Evolutionary conservation across 2,329 filamentous ascomycete species (phyloP), one percentile per base, ranked within the genome.

Genomic region (Fusarium bulbicola): DNA sequence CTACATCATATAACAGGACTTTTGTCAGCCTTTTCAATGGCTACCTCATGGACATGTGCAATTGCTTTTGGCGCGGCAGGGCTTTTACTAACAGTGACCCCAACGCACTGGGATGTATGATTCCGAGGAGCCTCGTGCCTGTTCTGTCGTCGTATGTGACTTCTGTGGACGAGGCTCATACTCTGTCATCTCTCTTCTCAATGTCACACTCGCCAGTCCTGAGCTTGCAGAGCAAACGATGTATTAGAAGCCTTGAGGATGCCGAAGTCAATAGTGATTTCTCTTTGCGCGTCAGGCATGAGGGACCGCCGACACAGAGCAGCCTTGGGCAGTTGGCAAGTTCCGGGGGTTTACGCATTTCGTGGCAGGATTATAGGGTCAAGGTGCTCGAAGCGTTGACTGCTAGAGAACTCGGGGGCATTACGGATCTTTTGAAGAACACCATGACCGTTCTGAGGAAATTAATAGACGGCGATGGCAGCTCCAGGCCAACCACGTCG

Each of bases 1-100:
- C 80, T 11, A 79, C 80, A 24, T 80, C 83, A 16, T 92, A 91
- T 69, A 85, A 90, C 34, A 85, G 88, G 46, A 82, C 85, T 37
- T 89, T 92, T 63, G 88, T 94, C 45, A 89, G 90, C 72, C 83
- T 87, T 30, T 95, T 96, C 83, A 97, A 97, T 79, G 92, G 92
- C 28, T 95, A 92, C 79, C 87, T 97, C 37, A 95, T 96, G 90
- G 94, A 97, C 79, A 88, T 95, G 37, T 95, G 93, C 84, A 97
- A 97, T 79, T 90, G 93, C 57, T 81, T 96, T 52, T 97, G 94
- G 94, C 89, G 93, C 14, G 89, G 89, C 28, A 89, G 91, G 18
- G 94, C 92, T 2, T 92, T 97, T 66, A 89, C 89, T 65, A 83
- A 84, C 18, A 84, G 85, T 4, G 93, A 95, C 72, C 83, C 87